Evolutionary conservation across 257 asterid species (phyloP).

Genomic region (Solanum dulcamara): DNA sequence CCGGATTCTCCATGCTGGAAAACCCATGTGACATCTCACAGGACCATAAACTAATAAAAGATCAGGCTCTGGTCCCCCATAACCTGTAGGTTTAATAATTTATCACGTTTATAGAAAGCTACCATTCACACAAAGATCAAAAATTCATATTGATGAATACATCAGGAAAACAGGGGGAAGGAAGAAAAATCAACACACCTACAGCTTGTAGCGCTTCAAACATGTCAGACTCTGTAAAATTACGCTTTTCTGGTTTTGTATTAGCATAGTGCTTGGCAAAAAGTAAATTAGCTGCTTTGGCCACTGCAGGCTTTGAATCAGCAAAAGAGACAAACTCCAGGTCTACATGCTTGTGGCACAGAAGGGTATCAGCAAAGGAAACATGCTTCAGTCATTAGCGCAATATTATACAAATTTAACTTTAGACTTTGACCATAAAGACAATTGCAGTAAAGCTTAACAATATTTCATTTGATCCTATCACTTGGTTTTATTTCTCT

Average conservation of each 20-base stretch:
- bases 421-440: conserved; percentile 5
- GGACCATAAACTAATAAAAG: conserved; percentile 83
- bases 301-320: conserved; percentile 84
- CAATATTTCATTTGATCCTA: background rate
- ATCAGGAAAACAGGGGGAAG: background rate
- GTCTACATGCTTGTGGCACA: conserved; percentile 28
- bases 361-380: conserved; percentile 13
- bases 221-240: conserved; percentile 65
- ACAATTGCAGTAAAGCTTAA: background rate
- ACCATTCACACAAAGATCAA: background rate
- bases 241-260: conserved; percentile 23
- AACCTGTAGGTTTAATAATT: conserved; percentile 39
- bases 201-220: conserved; percentile 49
- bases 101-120: background rate
- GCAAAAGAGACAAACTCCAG: conserved; percentile 62
- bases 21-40: conserved; percentile 86
- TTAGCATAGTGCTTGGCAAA: conserved; percentile 41
- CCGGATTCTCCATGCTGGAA: conserved; percentile 92
- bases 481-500: background rate
- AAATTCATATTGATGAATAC: background rate
- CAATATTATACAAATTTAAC: background rate
- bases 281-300: conserved; percentile 65
- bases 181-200: conserved; percentile 35
- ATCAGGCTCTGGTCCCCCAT: conserved; percentile 59
- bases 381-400: conserved; percentile 22